Evolutionary conservation across 2,329 filamentous ascomycete genomes (phyloP).

Genomic region (Lasiodiplodia citricola): DNA sequence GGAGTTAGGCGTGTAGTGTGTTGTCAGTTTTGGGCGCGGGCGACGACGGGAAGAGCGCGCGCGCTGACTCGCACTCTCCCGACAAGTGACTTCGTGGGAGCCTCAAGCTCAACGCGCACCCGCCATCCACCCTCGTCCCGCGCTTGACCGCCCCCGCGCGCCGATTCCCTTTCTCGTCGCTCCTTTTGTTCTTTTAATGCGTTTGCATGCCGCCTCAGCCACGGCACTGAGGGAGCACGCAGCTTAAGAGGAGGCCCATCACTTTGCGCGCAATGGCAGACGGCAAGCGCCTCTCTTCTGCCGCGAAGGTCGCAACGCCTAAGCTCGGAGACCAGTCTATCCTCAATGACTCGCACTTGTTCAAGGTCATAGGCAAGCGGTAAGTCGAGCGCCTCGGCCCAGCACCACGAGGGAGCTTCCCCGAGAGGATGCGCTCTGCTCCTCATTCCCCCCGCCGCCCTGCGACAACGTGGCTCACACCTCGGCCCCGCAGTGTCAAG

Average conservation of each 20-base stretch:
- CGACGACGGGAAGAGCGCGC: background rate
- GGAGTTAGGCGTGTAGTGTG: constrained; percentile 18
- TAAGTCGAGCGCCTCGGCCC: constrained; percentile 44
- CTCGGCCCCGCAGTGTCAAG: constrained; percentile 55
- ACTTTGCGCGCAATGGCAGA: constrained; percentile 56
- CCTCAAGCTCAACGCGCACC: constrained; percentile 29
- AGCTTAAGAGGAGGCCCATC: constrained; percentile 27
- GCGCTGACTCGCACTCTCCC: constrained; percentile 26
- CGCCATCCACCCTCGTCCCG: constrained; percentile 29
- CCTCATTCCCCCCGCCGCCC: background rate
- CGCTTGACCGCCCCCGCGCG: constrained; percentile 32
- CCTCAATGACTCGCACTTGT: constrained; percentile 46
- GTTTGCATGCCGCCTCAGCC: constrained; percentile 39
- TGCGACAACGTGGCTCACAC: constrained; percentile 19
- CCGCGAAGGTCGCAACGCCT: constrained; percentile 59
- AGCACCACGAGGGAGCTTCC: background rate
- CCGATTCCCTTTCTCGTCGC: constrained; percentile 42
- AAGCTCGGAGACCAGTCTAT: constrained; percentile 44
- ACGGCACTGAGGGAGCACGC: constrained; percentile 26
- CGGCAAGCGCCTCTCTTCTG: constrained; percentile 61
- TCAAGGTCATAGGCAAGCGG: constrained; percentile 66
- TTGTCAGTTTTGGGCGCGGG: constrained; percentile 5
- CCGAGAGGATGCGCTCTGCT: background rate
- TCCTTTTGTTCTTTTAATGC: constrained; percentile 45
- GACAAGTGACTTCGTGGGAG: constrained; percentile 26